phyloP scores from a whole-genome alignment of 371 early-diverging fungal genomes.

The Parasitella parasitica region DNA sequence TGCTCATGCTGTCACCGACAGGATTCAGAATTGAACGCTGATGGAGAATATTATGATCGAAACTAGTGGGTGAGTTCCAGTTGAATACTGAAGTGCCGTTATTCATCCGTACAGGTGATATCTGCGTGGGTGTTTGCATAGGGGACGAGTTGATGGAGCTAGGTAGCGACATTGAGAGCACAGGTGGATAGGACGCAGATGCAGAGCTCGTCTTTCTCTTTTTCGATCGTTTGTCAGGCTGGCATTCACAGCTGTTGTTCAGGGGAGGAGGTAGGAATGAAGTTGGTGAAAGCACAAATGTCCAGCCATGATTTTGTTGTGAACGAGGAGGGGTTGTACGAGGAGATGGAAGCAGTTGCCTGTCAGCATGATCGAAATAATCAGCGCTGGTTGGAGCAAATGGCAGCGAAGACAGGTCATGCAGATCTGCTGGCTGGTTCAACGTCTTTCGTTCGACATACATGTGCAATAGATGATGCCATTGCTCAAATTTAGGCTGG shows the following conservation, averaged over 20 bases:
- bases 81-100: slow-evolving; percentile 12
- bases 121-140: slow-evolving; percentile 43
- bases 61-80: slow-evolving; percentile 9
- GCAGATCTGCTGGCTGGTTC: slow-evolving; percentile 11
- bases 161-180: slow-evolving; percentile 37
- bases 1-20: background rate
- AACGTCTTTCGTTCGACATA: slow-evolving; percentile 40
- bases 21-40: background rate
- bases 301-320: slow-evolving; percentile 23
- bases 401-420: slow-evolving; percentile 12
- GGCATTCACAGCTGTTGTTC: background rate
- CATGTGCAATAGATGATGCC: slow-evolving; percentile 43
- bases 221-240: background rate
- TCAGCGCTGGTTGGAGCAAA: slow-evolving; percentile 4
- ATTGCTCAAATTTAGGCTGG: slow-evolving; percentile 54
- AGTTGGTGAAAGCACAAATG: slow-evolving; percentile 17
- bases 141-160: slow-evolving; percentile 45
- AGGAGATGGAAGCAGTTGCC: slow-evolving; percentile 2
- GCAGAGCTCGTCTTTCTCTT: slow-evolving; percentile 4
- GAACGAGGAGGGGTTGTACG: slow-evolving; percentile 37
- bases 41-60: slow-evolving; percentile 1
- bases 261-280: slow-evolving; percentile 17
- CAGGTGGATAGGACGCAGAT: slow-evolving; percentile 7
- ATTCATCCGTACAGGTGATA: slow-evolving; percentile 34
- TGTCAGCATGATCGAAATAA: background rate